Evolutionary conservation across 192 early-diverging fungal species (phyloP), one percentile per base, ranked within the genome.

Genomic region (Mortierella claussenii): DNA sequence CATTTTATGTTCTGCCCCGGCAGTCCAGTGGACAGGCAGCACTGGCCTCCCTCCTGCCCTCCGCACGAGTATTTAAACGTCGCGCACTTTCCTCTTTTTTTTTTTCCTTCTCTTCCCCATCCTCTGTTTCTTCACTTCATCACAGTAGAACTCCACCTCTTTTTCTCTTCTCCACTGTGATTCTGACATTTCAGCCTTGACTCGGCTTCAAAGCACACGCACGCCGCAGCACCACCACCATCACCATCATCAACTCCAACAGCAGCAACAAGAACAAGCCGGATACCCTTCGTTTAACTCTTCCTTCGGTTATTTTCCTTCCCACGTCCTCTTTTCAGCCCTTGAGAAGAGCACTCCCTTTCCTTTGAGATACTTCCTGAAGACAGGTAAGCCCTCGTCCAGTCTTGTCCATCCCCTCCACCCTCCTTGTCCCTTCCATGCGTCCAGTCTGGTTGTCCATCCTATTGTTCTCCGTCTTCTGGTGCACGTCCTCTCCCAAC

Each of bases 111-210:
- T 23, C 9, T 36, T 10, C 12, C 12, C 44, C 27, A 20, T 20
- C 47, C n/a, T n/a, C n/a, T n/a, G n/a, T 48, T n/a, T 27, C 52
- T 54, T 54, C 24, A 18, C 40, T 26, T 31, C 27, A 18, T 58
- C 37, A 27, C 37, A 13, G 13, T 40, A 40, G 13, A 13, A 40
- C 13, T 40, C 37, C n/a, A n/a, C n/a, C n/a, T n/a, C n/a, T n/a
- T n/a, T n/a, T n/a, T n/a, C n/a, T n/a, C n/a, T n/a, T n/a, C n/a
- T n/a, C n/a, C n/a, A n/a, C n/a, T n/a, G n/a, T n/a, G n/a, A n/a
- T n/a, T n/a, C n/a, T n/a, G n/a, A n/a, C n/a, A n/a, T n/a, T n/a
- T n/a, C n/a, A n/a, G n/a, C n/a, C n/a, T n/a, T n/a, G n/a, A n/a
- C n/a, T n/a, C n/a, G n/a, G n/a, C n/a, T n/a, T n/a, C n/a, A n/a